Evolutionary conservation across 345 rosid species (phyloP).

Genomic region (Eucalyptus albens): DNA sequence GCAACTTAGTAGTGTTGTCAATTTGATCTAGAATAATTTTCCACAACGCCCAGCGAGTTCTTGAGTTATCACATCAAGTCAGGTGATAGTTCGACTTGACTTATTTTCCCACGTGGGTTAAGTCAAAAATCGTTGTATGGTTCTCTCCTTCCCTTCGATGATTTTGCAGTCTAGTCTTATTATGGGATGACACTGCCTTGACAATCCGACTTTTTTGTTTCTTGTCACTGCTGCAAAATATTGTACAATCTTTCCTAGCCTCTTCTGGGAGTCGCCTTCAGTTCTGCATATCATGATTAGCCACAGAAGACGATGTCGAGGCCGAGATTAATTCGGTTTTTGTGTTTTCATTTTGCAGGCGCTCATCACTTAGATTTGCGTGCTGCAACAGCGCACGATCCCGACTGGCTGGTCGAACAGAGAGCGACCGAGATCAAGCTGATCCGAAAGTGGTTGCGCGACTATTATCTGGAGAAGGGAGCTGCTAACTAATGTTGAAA

Average conservation of each 20-base stretch:
- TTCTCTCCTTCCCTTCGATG: not conserved
- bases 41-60: not conserved
- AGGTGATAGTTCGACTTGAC: not conserved
- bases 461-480: slow-evolving; percentile 17
- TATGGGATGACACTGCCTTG: not conserved
- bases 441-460: slow-evolving; percentile 60
- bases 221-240: not conserved
- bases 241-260: not conserved
- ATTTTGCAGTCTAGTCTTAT: not conserved
- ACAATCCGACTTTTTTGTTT: not conserved
- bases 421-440: slow-evolving; percentile 57
- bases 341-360: slow-evolving; percentile 19
- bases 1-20: not conserved
- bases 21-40: not conserved
- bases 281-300: not conserved
- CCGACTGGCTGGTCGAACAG: slow-evolving; percentile 70
- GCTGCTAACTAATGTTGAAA: not conserved
- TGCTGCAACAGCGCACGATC: slow-evolving; percentile 52
- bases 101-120: not conserved
- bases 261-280: not conserved
- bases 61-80: not conserved
- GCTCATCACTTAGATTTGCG: slow-evolving; percentile 89
- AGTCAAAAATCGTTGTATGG: not conserved
- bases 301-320: not conserved
- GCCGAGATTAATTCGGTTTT: not conserved